Base-by-base conservation (phyloP, 257 asterid species). In the Scutellaria barbata region DNA sequence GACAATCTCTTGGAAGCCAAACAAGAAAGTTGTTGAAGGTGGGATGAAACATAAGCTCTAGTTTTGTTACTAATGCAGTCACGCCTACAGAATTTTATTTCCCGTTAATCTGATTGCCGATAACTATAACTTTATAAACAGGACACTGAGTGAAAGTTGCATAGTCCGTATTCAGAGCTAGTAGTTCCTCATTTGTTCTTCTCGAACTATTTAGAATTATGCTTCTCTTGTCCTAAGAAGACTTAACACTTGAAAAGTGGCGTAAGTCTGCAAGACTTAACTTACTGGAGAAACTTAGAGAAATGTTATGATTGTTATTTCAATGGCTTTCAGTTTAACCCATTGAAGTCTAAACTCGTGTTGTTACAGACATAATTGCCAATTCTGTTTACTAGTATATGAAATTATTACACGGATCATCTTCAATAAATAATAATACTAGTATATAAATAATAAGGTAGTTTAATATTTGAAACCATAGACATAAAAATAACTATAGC, bases 191-290 rank as follows among this genome's bases (percentile, higher is more conserved):
- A 8, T 51, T 54, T 37, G 47, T 56, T 50, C 13, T 10, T 33
- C 10, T 1, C 22, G 14, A 47, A 52, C 42, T 22, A 10, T 25
- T 56, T 9, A 2, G 59, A 48, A 50, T 25, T 41, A 43, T 64
- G 60, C 59, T 63, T 64, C 12, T 42, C 55, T 69, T 69, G 51
- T 57, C 17, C 42, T 73, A 33, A 8, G 14, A 47, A 64, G 73
- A 45, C 66, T 66, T 39, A 11, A 66, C 68, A 40, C 52, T 13
- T 35, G 59, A 43, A 56, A 39, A 51, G 16, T 54, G 55, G 41
- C 64, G 35, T 54, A 45, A 55, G 41, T 37, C 16, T 13, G 57
- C 16, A 20, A 63, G 63, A 65, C 41, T 5, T 55, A 35, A 17
- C 10, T 42, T 55, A 12, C 59, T 42, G 39, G 46, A 55, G 12